Conservation (phyloP, 2,329 filamentous ascomycete genomes). For the Periconia sp. region DNA sequence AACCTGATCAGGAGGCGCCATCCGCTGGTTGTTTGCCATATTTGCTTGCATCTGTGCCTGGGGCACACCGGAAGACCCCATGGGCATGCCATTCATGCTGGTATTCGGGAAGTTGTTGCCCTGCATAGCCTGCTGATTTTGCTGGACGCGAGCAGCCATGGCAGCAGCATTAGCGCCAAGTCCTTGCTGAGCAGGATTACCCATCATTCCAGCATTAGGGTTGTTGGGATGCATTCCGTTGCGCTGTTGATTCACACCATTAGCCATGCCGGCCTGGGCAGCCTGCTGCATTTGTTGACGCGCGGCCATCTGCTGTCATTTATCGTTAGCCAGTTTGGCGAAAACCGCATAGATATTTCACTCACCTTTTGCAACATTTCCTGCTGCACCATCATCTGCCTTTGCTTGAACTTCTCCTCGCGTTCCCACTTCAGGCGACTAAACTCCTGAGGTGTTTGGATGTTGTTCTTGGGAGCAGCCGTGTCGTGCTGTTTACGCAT, state of each 20-base stretch:
- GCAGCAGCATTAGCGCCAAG: constrained; percentile 28
- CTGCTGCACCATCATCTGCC: constrained; percentile 58
- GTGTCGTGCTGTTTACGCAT: constrained; percentile 79
- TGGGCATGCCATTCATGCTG: constrained; percentile 55
- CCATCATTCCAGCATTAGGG: constrained; percentile 32
- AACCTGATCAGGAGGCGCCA: constrained; percentile 49
- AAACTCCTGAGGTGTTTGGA: constrained; percentile 84
- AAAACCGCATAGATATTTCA: not conserved
- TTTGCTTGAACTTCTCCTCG: constrained; percentile 65
- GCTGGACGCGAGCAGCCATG: constrained; percentile 38
- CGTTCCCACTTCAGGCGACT: constrained; percentile 86
- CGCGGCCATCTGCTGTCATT: constrained; percentile 35
- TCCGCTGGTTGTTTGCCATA: constrained; percentile 59
- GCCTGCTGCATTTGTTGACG: constrained; percentile 38
- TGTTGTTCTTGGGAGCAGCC: constrained; percentile 59
- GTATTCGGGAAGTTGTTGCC: constrained; percentile 52
- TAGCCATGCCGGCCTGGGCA: constrained; percentile 40
- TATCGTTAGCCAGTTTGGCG: constrained; percentile 12
- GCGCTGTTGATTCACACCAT: constrained; percentile 44
- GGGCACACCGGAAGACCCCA: constrained; percentile 61
- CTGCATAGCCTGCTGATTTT: constrained; percentile 47
- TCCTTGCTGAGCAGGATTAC: constrained; percentile 32
- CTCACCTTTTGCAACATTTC: constrained; percentile 54
- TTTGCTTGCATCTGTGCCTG: constrained; percentile 70
- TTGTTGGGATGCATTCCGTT: constrained; percentile 43